Evolutionary conservation across 2,329 filamentous ascomycete genomes (phyloP).

Genomic region (Volutella citrinella): DNA sequence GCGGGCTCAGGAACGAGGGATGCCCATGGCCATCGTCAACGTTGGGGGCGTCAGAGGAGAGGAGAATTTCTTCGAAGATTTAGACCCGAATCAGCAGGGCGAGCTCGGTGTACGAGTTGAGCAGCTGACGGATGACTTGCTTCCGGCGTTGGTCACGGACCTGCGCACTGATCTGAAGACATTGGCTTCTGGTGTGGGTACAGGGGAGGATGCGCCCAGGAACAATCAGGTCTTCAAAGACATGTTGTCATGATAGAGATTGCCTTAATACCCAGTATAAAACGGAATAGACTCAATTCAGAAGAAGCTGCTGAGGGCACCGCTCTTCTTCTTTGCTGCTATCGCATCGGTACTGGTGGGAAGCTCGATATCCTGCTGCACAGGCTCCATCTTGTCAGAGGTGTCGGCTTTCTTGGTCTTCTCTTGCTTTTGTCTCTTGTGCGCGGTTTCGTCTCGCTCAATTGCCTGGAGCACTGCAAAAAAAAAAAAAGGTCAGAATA

Average conservation of each 20-base stretch:
- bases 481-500: constrained; percentile 12
- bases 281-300: constrained; percentile 31
- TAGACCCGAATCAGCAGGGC: constrained; percentile 51
- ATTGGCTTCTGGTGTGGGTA: constrained; percentile 6
- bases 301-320: constrained; percentile 48
- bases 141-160: constrained; percentile 55
- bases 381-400: constrained; percentile 8
- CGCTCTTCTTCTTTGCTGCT: constrained; percentile 23
- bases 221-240: constrained; percentile 50
- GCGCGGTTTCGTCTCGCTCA: constrained; percentile 58
- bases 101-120: constrained; percentile 55
- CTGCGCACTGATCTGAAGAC: constrained; percentile 34
- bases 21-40: constrained; percentile 86
- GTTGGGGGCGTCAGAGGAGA: constrained; percentile 81
- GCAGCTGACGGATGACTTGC: constrained; percentile 53
- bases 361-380: constrained; percentile 11
- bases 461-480: constrained; percentile 62
- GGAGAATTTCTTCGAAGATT: constrained; percentile 62
- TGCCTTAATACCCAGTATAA: constrained; percentile 14
- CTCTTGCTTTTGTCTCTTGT: constrained; percentile 42
- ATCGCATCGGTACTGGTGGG: constrained; percentile 17
- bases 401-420: constrained; percentile 32
- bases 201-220: constrained; percentile 11
- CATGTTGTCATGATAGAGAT: constrained; percentile 51
- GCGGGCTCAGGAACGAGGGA: constrained; percentile 74